Evolutionary conservation across 176 grass and related monocot species (phyloP).

Genomic region (Elaeis guineensis): DNA sequence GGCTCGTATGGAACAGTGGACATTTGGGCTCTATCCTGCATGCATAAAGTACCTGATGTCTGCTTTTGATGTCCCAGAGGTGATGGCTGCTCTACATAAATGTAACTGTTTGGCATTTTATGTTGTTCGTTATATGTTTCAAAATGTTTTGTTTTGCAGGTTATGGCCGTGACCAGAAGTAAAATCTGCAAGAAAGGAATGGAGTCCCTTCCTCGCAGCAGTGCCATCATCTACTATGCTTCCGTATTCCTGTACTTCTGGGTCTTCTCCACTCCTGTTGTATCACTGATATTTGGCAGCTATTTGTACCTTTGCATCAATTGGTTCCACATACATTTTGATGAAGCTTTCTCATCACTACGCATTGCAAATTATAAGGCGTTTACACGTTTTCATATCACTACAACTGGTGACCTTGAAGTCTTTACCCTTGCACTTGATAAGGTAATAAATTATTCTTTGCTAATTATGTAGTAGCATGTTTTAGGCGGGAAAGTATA

Average conservation of each 20-base stretch:
- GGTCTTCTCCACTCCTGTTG: constrained; percentile 92
- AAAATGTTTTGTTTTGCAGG: constrained; percentile 29
- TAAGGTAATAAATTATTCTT: constrained; percentile 39
- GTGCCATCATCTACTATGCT: constrained; percentile 81
- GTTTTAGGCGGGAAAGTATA: too few species aligned
- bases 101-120: neutral
- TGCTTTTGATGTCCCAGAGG: constrained; percentile 94
- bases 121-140: neutral
- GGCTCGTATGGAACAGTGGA: constrained; percentile 67
- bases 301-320: constrained; percentile 97
- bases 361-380: constrained; percentile 97
- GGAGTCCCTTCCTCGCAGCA: constrained; percentile 69
- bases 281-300: constrained; percentile 85
- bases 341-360: constrained; percentile 92
- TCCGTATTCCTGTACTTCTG: constrained; percentile 93
- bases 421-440: constrained; percentile 85
- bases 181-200: constrained; percentile 86
- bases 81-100: constrained; percentile 24
- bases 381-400: constrained; percentile 81
- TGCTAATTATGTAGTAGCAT: neutral
- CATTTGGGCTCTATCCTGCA: constrained; percentile 91
- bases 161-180: constrained; percentile 83
- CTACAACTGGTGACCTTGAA: constrained; percentile 72
- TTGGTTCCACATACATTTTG: constrained; percentile 93
- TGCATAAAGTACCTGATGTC: constrained; percentile 99